Evolutionary conservation across 2,329 filamentous ascomycete genomes (phyloP).

Genomic region (Pseudocercospora musae): DNA sequence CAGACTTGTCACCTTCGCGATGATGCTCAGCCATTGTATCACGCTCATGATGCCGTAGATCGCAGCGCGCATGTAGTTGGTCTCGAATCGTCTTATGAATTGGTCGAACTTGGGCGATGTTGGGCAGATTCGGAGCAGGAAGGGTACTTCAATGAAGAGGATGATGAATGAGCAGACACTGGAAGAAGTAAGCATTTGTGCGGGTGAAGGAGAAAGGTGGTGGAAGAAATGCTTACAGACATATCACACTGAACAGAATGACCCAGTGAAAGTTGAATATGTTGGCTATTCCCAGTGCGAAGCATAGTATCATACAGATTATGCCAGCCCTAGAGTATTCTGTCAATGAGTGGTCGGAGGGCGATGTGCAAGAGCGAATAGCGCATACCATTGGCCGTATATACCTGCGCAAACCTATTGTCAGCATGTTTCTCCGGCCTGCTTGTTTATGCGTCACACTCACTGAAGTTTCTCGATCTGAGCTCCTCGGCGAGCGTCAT

Average conservation of each 20-base stretch:
- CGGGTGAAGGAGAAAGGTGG: not conserved
- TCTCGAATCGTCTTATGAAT: constrained; percentile 87
- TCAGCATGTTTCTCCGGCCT: constrained; percentile 2
- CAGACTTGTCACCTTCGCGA: constrained; percentile 63
- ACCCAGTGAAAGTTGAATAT: constrained; percentile 61
- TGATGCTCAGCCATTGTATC: constrained; percentile 79
- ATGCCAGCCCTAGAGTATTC: constrained; percentile 49
- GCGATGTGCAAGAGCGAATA: not conserved
- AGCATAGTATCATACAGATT: constrained; percentile 61
- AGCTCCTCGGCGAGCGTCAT: constrained; percentile 64
- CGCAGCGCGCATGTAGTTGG: constrained; percentile 92
- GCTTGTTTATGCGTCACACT: constrained; percentile 30
- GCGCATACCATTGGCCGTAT: constrained; percentile 63
- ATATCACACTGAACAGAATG: constrained; percentile 58
- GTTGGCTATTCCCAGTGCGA: constrained; percentile 66
- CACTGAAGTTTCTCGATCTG: constrained; percentile 65
- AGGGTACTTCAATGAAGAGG: constrained; percentile 69
- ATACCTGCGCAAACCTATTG: constrained; percentile 49
- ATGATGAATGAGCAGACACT: constrained; percentile 50
- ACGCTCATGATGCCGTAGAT: constrained; percentile 79
- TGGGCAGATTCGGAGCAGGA: constrained; percentile 95
- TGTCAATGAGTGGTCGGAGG: not conserved
- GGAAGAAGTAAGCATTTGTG: constrained; percentile 3
- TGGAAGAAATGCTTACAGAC: constrained; percentile 41
- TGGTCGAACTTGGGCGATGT: constrained; percentile 85